Percentiles rank a stretch among this genome's conserved stretches.
These are phyloP conservation scores for Botrytis pseudocinerea DNA, from an alignment of 2,329 filamentous ascomycete species.

Conservation along the genomic window DNA sequence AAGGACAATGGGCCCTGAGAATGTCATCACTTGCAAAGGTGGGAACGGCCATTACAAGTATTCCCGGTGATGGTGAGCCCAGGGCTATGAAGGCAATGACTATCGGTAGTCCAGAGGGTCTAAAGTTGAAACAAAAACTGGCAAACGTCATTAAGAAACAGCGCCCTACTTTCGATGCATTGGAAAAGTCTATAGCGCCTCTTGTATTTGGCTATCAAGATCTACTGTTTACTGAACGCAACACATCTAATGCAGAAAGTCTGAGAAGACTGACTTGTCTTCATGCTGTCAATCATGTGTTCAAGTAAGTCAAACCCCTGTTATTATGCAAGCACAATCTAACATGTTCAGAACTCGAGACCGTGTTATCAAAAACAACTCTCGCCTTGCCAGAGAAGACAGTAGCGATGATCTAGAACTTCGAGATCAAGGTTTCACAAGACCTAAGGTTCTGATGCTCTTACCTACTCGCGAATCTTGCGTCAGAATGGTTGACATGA, in stretches of 20 bases:
- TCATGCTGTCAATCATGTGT: slow-evolving; percentile 87
- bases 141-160: slow-evolving; percentile 54
- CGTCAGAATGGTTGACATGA: slow-evolving; percentile 72
- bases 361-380: slow-evolving; percentile 88
- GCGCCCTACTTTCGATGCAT: slow-evolving; percentile 56
- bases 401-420: slow-evolving; percentile 68
- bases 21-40: slow-evolving; percentile 47
- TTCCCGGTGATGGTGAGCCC: slow-evolving; percentile 46
- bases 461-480: slow-evolving; percentile 87
- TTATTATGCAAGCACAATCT: slow-evolving; percentile 17
- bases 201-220: slow-evolving; percentile 82
- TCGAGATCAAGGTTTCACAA: slow-evolving; percentile 91
- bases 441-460: slow-evolving; percentile 89
- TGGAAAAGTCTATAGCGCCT: slow-evolving; percentile 67
- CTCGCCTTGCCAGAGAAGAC: slow-evolving; percentile 68
- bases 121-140: slow-evolving; percentile 72
- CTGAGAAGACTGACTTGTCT: slow-evolving; percentile 74
- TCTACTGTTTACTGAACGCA: slow-evolving; percentile 73
- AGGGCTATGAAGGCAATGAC: slow-evolving; percentile 31
- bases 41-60: slow-evolving; percentile 50
- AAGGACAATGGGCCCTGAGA: slow-evolving; percentile 53
- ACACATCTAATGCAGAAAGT: slow-evolving; percentile 63
- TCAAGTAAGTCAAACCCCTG: slow-evolving; percentile 60
- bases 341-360: slow-evolving; percentile 68
- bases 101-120: slow-evolving; percentile 45